These are phyloP conservation scores for Trichosporon inkin DNA, from an alignment of 1,284 basidiomycete species.

Conservation along the genomic window DNA sequence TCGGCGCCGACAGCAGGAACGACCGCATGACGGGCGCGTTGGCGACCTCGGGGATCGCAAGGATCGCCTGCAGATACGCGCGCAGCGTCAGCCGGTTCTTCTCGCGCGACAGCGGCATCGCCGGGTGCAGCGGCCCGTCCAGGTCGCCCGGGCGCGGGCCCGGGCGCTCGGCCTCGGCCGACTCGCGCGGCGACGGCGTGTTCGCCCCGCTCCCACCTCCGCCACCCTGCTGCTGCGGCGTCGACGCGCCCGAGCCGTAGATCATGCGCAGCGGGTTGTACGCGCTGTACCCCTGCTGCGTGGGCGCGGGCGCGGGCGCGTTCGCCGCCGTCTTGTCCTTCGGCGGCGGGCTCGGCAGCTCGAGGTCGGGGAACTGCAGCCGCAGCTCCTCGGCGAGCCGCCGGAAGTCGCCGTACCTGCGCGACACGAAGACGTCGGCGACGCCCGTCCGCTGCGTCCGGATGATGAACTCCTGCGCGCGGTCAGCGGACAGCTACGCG, in stretches of 20 bases:
- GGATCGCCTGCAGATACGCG: conserved; percentile 78
- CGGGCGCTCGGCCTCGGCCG: conserved; percentile 8
- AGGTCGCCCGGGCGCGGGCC: not conserved
- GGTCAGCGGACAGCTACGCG: conserved; percentile 10
- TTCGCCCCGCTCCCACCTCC: too few species aligned
- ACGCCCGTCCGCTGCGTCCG: conserved; percentile 71
- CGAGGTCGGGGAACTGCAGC: conserved; percentile 72
- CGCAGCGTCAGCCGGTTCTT: conserved; percentile 93
- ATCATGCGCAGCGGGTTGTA: conserved; percentile 48
- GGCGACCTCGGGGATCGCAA: conserved; percentile 69
- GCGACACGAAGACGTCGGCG: conserved; percentile 78
- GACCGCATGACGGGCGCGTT: conserved; percentile 79
- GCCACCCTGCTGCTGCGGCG: conserved; percentile 30
- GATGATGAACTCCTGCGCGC: conserved; percentile 81
- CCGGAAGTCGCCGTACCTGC: conserved; percentile 91
- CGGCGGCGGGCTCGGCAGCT: conserved; percentile 70
- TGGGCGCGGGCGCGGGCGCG: conserved; percentile 23
- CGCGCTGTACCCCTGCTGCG: conserved; percentile 34
- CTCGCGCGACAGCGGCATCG: conserved; percentile 69
- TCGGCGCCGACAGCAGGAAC: conserved; percentile 79
- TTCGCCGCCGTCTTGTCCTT: conserved; percentile 76
- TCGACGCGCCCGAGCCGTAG: conserved; percentile 48
- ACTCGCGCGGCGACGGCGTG: conserved; percentile 4
- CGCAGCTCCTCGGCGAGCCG: conserved; percentile 81
- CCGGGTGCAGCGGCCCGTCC: conserved; percentile 10